Evolutionary conservation across 371 early-diverging fungal genomes (phyloP), one percentile per base, ranked within the genome.

Genomic region (Lichtheimia corymbifera): DNA sequence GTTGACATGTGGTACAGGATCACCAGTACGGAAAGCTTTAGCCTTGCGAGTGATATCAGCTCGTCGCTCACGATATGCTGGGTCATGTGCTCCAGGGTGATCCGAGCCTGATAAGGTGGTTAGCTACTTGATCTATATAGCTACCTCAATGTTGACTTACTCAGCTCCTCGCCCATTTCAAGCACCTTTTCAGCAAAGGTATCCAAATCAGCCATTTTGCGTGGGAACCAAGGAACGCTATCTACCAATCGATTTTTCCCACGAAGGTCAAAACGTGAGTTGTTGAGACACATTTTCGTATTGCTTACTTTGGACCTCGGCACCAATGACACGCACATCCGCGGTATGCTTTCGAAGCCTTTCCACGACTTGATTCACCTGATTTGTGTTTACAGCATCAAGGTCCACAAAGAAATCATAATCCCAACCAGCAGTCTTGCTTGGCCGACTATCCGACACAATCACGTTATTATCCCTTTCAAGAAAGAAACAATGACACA

Each of bases 371-470:
- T 70, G 55, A 40, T 75, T 57, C 25, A 92, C 84, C 61, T 88
- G 83, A 15, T 72, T 80, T 40, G 72, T 64, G 66, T 74, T 74
- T 54, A 64, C 64, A 4, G 92, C 88, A 60, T 84, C 80, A 53
- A 97, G 90, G 68, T 96, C 97, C 53, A 96, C 88, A 79, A 91
- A 94, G 74, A 97, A 94, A 68, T 97, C 96, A 67, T 97, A 97
- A 58, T 90, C 88, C 68, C 89, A 90, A 28, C 87, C 89, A 35
- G 77, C 77, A 1, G 90, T 90, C 65, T 82, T 85, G 68, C 88
- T 88, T 18, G 97, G 96, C 24, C 97, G 92, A 28, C 87, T 86
- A 47, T 52, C 35, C 35, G 35, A 35, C 0, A 11, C 11, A 35
- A 35, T 35, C 35, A 11, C 11, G 35, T 47, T 47, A 20, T n/a